Percentiles rank a stretch among this genome's conserved stretches.
These are phyloP conservation scores for Leccinum ochraceum DNA, from an alignment of 768 basidiomycete species.

Conservation along the genomic window DNA sequence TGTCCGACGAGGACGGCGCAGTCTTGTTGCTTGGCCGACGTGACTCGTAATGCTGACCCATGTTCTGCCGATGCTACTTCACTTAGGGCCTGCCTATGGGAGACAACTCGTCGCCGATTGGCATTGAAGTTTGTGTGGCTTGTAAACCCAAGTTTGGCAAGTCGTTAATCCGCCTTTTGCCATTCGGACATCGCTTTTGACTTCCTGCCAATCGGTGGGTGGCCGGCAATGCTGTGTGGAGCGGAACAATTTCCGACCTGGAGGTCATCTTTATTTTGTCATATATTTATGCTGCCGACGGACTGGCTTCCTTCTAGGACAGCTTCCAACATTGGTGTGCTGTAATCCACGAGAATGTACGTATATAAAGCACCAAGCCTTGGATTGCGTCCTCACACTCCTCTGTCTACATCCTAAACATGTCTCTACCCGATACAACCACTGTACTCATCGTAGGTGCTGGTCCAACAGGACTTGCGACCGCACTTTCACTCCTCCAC, in stretches of 20 bases:
- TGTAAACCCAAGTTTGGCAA: background rate
- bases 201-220: background rate
- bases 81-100: too few species aligned
- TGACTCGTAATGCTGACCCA: background rate
- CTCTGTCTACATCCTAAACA: background rate
- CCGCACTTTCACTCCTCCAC: constrained; percentile 45
- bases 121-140: too few species aligned
- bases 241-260: background rate
- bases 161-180: background rate
- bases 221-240: background rate
- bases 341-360: background rate
- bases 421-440: constrained; percentile 36
- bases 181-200: background rate
- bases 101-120: too few species aligned
- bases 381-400: background rate
- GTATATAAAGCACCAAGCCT: background rate
- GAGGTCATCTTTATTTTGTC: background rate
- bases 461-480: constrained; percentile 49
- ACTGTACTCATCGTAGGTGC: constrained; percentile 52
- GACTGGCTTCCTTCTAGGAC: background rate
- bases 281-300: background rate
- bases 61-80: too few species aligned
- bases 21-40: background rate
- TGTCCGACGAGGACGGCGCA: background rate
- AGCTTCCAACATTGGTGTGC: background rate